Evolutionary conservation across 345 rosid species (phyloP).

Genomic region (Salix viminalis): DNA sequence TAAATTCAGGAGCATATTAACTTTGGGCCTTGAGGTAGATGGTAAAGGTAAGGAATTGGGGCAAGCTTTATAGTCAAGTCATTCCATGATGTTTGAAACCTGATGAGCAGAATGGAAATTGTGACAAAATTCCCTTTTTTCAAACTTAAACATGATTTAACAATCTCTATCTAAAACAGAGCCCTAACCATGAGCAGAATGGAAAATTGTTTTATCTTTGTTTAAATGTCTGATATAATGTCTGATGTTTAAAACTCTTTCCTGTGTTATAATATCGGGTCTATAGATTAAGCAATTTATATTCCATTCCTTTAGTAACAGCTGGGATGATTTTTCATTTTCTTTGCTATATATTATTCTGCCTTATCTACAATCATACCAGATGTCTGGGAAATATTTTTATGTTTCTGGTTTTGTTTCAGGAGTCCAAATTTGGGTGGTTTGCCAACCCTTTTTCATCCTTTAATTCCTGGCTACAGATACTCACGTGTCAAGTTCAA

Average conservation of each 20-base stretch:
- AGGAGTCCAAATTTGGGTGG: constrained; percentile 76
- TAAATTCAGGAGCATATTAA: neutral
- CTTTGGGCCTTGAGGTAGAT: neutral
- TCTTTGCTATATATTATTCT: neutral
- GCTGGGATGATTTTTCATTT: neutral
- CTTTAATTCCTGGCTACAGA: constrained; percentile 45
- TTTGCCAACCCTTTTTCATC: constrained; percentile 47
- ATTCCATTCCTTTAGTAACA: neutral
- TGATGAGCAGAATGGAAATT: neutral
- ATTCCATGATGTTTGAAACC: neutral
- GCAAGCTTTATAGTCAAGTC: neutral
- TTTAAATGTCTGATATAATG: neutral
- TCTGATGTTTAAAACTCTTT: neutral
- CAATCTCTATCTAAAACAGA: neutral
- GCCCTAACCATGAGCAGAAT: neutral
- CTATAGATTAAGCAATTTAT: neutral
- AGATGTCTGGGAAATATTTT: neutral
- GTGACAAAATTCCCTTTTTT: neutral
- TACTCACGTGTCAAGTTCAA: constrained; percentile 49
- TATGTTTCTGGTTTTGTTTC: constrained; percentile 9
- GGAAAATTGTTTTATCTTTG: neutral
- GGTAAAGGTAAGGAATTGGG: neutral
- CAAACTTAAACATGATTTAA: neutral
- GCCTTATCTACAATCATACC: neutral
- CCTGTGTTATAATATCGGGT: neutral